phyloP scores from a whole-genome alignment of 371 early-diverging fungal genomes.

The Batrachochytrium dendrobatidis region DNA sequence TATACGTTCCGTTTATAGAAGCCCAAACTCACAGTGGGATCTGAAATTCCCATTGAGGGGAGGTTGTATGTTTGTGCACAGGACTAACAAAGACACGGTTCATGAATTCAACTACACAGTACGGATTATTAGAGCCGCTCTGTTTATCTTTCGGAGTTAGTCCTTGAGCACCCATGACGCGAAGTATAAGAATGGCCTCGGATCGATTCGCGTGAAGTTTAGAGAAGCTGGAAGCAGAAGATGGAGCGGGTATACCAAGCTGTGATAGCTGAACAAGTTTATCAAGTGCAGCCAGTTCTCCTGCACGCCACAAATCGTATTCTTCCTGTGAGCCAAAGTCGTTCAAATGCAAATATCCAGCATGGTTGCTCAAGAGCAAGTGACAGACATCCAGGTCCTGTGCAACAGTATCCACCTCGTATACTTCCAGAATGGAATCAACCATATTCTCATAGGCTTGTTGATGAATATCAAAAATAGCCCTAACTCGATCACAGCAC shows the following conservation, averaged over 20 bases:
- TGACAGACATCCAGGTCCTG: background rate
- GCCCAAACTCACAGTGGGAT: constrained; percentile 10
- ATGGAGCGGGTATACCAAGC: too few species aligned
- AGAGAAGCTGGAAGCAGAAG: too few species aligned
- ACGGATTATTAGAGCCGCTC: constrained; percentile 28
- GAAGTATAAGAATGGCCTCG: background rate
- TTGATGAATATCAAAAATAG: background rate
- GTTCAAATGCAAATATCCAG: background rate
- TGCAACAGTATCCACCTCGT: background rate
- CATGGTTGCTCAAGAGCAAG: background rate
- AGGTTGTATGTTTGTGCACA: constrained; percentile 8
- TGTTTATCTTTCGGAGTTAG: constrained; percentile 26
- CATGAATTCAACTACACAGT: constrained; percentile 16
- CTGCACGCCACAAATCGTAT: background rate
- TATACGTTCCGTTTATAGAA: too few species aligned
- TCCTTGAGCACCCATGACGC: constrained; percentile 16
- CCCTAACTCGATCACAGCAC: background rate
- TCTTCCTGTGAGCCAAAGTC: background rate
- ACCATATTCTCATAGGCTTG: background rate
- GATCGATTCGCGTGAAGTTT: too few species aligned
- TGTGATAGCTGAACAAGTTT: background rate
- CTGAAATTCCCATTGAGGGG: constrained; percentile 18
- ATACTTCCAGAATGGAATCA: background rate
- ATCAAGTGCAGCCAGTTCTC: background rate
- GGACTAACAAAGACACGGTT: constrained; percentile 18